Conservation (phyloP, 257 asterid genomes). For the Pogostemon cablin region DNA sequence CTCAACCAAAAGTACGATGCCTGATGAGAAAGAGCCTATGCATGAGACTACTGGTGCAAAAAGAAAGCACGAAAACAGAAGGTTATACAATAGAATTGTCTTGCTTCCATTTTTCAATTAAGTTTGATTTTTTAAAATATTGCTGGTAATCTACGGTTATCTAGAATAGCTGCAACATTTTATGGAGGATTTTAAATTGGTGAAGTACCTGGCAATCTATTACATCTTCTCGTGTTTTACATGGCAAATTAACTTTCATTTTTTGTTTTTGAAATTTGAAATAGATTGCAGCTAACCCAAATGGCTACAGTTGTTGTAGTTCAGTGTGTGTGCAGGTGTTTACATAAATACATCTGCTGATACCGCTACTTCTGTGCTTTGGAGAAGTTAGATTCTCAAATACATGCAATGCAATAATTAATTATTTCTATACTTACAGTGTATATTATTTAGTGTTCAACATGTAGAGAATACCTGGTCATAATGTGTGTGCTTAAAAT, state of each 20-base stretch:
- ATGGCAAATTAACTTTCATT: background rate
- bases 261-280: background rate
- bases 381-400: constrained; percentile 15
- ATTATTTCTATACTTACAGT: constrained; percentile 5
- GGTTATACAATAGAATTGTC: constrained; percentile 47
- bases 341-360: background rate
- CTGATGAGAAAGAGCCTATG: constrained; percentile 41
- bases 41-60: constrained; percentile 50
- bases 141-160: constrained; percentile 21
- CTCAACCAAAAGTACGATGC: constrained; percentile 36
- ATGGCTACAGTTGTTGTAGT: background rate
- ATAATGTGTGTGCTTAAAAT: background rate
- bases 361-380: background rate
- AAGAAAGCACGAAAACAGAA: constrained; percentile 65
- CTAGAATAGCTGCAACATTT: constrained; percentile 19
- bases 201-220: constrained; percentile 28
- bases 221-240: constrained; percentile 23
- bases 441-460: background rate
- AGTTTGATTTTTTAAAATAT: constrained; percentile 25
- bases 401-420: background rate
- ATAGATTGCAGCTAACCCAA: constrained; percentile 1
- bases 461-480: constrained; percentile 13
- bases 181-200: constrained; percentile 33
- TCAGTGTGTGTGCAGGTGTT: background rate
- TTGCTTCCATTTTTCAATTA: constrained; percentile 32